phyloP scores from a whole-genome alignment of 768 basidiomycete species.

The Lyophyllum decastes region DNA sequence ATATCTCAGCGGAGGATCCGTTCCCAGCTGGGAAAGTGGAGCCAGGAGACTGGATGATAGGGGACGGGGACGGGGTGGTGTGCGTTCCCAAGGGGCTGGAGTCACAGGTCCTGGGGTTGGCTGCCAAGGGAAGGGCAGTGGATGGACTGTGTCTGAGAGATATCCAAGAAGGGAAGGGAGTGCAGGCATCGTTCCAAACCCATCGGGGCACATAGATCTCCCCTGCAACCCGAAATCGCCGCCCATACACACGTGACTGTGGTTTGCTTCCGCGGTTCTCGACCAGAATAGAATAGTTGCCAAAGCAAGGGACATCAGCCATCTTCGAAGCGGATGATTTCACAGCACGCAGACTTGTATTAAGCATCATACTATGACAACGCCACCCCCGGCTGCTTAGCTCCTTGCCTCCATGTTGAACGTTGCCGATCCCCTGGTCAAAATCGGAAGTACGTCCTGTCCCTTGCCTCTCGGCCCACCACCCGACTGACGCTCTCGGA shows the following conservation, averaged over 20 bases:
- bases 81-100: slow-evolving; percentile 64
- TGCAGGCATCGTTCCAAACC: slow-evolving; percentile 76
- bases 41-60: slow-evolving; percentile 84
- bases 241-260: background rate
- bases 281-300: background rate
- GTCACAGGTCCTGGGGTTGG: slow-evolving; percentile 56
- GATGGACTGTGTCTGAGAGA: slow-evolving; percentile 77
- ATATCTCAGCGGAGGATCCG: slow-evolving; percentile 27
- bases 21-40: slow-evolving; percentile 60
- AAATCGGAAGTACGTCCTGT: slow-evolving; percentile 13
- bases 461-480: background rate
- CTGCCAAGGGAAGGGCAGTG: slow-evolving; percentile 56
- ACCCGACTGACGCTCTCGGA: background rate
- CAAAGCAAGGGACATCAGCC: background rate
- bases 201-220: slow-evolving; percentile 50
- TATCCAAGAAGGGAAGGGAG: slow-evolving; percentile 71
- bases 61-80: slow-evolving; percentile 88
- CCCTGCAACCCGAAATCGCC: slow-evolving; percentile 2
- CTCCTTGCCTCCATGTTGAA: slow-evolving; percentile 3
- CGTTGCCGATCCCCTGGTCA: slow-evolving; percentile 2
- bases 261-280: background rate
- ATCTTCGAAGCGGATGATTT: slow-evolving; percentile 3
- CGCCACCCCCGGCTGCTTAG: background rate
- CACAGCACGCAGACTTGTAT: no score
- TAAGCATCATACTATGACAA: background rate